phyloP scores from a whole-genome alignment of 1,284 basidiomycete species.

The Chondrostereum purpureum region DNA sequence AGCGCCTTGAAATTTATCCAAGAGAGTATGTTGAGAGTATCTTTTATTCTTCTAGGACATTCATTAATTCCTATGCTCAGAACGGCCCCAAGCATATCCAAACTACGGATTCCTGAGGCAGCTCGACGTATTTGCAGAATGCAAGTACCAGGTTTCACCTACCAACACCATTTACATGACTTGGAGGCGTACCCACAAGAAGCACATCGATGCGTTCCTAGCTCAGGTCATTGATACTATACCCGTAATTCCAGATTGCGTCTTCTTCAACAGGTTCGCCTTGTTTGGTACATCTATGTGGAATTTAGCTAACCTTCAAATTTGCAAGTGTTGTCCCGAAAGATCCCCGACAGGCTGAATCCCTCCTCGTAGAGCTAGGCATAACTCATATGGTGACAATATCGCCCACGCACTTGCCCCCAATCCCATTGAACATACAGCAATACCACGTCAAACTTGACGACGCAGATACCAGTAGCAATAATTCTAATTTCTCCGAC shows the following conservation, averaged over 20 bases:
- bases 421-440: constrained; percentile 24
- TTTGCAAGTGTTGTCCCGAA: constrained; percentile 44
- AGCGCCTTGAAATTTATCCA: constrained; percentile 10
- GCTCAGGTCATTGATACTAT: constrained; percentile 44
- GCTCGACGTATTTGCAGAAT: constrained; percentile 46
- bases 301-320: no score
- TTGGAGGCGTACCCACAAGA: constrained; percentile 49
- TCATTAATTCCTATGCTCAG: constrained; percentile 25
- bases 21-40: no score
- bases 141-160: constrained; percentile 37
- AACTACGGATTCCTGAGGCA: constrained; percentile 63
- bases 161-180: constrained; percentile 38
- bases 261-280: constrained; percentile 44
- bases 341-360: constrained; percentile 41
- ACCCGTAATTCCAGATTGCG: constrained; percentile 35
- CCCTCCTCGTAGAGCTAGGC: constrained; percentile 42
- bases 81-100: constrained; percentile 46
- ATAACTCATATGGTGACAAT: constrained; percentile 46
- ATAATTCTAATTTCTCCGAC: constrained; percentile 27
- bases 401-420: constrained; percentile 36
- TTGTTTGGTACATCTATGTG: no score
- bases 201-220: constrained; percentile 44
- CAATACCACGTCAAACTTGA: constrained; percentile 34
- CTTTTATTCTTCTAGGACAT: constrained; percentile 3
- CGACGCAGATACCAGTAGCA: not conserved